Evolutionary conservation across 768 basidiomycete species (phyloP).

Genomic region (Auricularia sp.): DNA sequence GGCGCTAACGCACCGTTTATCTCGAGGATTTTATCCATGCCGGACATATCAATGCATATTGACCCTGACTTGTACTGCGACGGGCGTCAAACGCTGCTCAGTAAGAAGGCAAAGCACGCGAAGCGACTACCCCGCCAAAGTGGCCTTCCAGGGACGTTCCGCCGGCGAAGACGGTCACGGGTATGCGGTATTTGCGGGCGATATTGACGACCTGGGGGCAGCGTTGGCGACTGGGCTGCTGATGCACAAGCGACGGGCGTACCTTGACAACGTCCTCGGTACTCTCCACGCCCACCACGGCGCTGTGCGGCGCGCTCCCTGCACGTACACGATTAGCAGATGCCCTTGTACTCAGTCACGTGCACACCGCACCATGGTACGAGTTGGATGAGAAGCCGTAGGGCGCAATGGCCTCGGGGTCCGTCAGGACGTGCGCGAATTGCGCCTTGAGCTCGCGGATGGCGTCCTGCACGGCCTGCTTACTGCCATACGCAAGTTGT

Average conservation of each 20-base stretch:
- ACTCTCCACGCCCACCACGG: conserved; percentile 47
- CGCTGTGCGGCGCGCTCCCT: conserved; percentile 15
- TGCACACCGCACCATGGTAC: conserved; percentile 18
- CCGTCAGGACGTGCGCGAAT: conserved; percentile 8
- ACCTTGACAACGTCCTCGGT: conserved; percentile 73
- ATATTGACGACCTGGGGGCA: conserved; percentile 48
- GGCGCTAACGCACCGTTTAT: conserved; percentile 36
- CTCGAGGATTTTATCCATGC: conserved; percentile 56
- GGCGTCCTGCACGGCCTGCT: conserved; percentile 10
- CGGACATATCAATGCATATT: conserved; percentile 57
- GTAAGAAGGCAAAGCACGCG: not conserved
- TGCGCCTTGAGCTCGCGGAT: conserved; percentile 10
- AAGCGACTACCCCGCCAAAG: conserved; percentile 53
- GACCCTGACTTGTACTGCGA: conserved; percentile 37
- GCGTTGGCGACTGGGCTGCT: not conserved
- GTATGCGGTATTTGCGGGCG: conserved; percentile 61
- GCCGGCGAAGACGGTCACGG: conserved; percentile 73
- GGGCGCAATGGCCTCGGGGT: conserved; percentile 15
- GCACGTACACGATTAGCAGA: not conserved
- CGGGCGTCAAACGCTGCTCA: not conserved
- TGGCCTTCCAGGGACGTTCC: conserved; percentile 86
- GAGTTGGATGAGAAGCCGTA: conserved; percentile 64
- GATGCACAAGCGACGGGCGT: not conserved
- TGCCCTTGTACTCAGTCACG: not conserved
- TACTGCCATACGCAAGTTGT: too few relatives aligned